Conservation (phyloP, 2,329 filamentous ascomycete species). For the Thelonectria blattea region DNA sequence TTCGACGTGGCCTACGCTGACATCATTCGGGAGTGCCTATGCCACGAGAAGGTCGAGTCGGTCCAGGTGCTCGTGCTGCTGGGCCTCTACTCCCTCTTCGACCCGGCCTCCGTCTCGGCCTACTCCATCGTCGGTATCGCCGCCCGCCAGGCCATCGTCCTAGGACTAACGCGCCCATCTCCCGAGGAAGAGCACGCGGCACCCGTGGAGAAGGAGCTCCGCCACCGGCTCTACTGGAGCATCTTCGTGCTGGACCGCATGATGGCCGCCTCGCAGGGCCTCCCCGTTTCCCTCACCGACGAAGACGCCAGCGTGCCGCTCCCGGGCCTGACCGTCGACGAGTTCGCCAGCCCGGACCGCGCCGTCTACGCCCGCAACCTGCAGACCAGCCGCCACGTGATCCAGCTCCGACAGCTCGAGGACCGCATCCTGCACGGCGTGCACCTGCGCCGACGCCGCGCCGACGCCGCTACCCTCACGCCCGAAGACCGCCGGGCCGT, state of each 20-base stretch:
- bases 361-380: slow-evolving; percentile 48
- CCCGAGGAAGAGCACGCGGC: slow-evolving; percentile 35
- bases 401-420: slow-evolving; percentile 52
- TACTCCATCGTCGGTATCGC: slow-evolving; percentile 50
- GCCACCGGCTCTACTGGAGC: slow-evolving; percentile 52
- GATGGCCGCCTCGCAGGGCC: slow-evolving; percentile 49
- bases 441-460: slow-evolving; percentile 40
- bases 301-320: slow-evolving; percentile 49
- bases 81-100: slow-evolving; percentile 52
- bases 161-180: slow-evolving; percentile 44
- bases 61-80: slow-evolving; percentile 50
- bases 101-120: slow-evolving; percentile 47
- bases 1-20: slow-evolving; percentile 48
- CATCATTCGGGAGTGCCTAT: slow-evolving; percentile 50
- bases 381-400: slow-evolving; percentile 53
- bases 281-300: slow-evolving; percentile 48
- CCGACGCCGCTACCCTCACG: slow-evolving; percentile 39
- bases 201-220: slow-evolving; percentile 41
- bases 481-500: slow-evolving; percentile 43
- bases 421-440: slow-evolving; percentile 47
- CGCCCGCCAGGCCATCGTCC: slow-evolving; percentile 47
- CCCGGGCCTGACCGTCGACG: slow-evolving; percentile 52
- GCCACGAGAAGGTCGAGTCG: slow-evolving; percentile 44
- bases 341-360: slow-evolving; percentile 49
- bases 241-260: slow-evolving; percentile 54